Evolutionary conservation across 2,329 filamentous ascomycete species (phyloP).

Genomic region (Lecanicillium sp.): DNA sequence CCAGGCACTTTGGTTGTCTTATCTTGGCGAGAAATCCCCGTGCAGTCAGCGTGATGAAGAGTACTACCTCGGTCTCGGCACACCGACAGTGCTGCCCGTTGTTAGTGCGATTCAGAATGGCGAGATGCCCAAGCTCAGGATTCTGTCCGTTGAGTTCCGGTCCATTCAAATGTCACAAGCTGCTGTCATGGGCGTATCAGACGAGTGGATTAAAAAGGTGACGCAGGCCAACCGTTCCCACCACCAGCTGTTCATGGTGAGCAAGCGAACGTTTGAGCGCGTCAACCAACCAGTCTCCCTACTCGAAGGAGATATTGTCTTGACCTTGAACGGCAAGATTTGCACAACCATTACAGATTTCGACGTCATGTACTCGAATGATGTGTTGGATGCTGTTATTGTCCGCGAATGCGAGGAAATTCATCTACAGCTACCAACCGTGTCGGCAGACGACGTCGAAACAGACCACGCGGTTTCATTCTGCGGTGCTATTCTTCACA

Average conservation of each 20-base stretch:
- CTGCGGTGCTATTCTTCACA: constrained; percentile 88
- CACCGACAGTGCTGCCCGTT: constrained; percentile 83
- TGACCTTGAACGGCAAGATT: constrained; percentile 84
- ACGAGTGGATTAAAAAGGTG: constrained; percentile 91
- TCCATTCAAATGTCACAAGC: constrained; percentile 96
- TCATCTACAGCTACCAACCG: constrained; percentile 69
- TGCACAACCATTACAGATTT: constrained; percentile 90
- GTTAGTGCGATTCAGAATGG: constrained; percentile 77
- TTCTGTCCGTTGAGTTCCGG: constrained; percentile 89
- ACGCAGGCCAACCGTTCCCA: constrained; percentile 81
- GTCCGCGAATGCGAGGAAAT: constrained; percentile 80
- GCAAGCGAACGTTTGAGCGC: constrained; percentile 71
- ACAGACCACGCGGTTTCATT: constrained; percentile 89
- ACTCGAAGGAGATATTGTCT: constrained; percentile 83
- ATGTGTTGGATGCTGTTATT: constrained; percentile 74
- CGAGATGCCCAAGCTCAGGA: constrained; percentile 71
- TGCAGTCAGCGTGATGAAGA: constrained; percentile 84
- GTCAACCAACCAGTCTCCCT: constrained; percentile 47
- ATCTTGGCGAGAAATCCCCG: constrained; percentile 79
- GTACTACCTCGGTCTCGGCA: constrained; percentile 89
- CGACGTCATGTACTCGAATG: constrained; percentile 92
- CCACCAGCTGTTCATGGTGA: constrained; percentile 97
- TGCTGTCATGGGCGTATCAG: constrained; percentile 91
- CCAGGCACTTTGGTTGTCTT: constrained; percentile 93
- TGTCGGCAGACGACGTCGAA: constrained; percentile 83